Base-by-base conservation (phyloP, 164 flowering plant species). In the Liriodendron chinense region DNA sequence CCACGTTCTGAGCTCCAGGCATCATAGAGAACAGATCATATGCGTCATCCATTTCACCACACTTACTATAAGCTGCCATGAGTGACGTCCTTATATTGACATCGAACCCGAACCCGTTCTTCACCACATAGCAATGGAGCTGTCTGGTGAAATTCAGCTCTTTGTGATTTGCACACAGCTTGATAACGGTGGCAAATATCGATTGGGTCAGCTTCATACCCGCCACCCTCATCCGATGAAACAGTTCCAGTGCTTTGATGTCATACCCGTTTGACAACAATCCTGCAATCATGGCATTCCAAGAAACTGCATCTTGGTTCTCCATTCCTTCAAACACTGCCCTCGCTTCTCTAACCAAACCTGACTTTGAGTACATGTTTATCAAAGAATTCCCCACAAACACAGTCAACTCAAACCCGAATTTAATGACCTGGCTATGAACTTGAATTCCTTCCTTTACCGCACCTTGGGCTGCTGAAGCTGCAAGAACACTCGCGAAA, bases 241-340 rank as follows among this genome's bases (percentile, higher is more conserved):
- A 93, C 63, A 88, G 65, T 63, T 85, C 66, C 65, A 93, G 75
- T 25, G 93, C 94, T 80, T 91, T 92, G 59, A 74, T 21, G 68
- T 90, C 83, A 75, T 76, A 80, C 71, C 92, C 94, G 79, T 87
- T 93, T 8, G 77, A 72, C 23, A 88, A 86, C 68, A 85, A 83
- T 65, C 99, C 97, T 0, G 92, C 81, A 43, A 95, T 81, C 90
- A 91, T 87, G 9, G 86, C 73, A 72, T 95, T 95, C 96, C 97
- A 95, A 56, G 96, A 85, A 77, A 91, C 89, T 2, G 78, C 77
- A 85, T 85, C 78, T 77, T 67, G 87, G 24, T 63, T 77, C 70
- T 77, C 82, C 87, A 88, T 81, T 9, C 76, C 22, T 65, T 85
- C 86, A 83, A 93, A 95, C 34, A 91, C 86, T 48, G 22, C 75